Evolutionary conservation across 495 filamentous ascomycete species (phyloP), one percentile per base, ranked within the genome.

Genomic region (Penicillium canariense): DNA sequence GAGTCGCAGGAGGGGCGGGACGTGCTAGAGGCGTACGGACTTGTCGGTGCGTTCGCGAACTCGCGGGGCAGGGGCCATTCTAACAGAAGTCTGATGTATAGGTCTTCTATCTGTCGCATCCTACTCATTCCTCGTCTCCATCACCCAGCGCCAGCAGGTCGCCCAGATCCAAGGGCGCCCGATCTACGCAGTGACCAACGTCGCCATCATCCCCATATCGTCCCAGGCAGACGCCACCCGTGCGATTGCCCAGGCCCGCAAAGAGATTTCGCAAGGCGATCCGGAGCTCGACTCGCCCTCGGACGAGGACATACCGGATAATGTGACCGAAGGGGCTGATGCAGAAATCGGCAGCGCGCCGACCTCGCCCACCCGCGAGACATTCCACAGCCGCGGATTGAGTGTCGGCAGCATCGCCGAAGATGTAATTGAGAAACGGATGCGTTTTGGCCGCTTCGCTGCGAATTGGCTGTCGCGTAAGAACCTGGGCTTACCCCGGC

Each of bases 381-480:
- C 45, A 11, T 28, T 35, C 20, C 67, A 70, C 44, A 26, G 54
- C 18, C 62, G 62, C 40, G 57, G 55, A 22, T 48, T 26, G 38
- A 77, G 74, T 35, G 75, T 74, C 23, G 84, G 81, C 50, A 81
- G 77, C 40, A 83, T 94, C 51, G 89, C 86, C 0, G 81, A 95
- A 73, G 90, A 96, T 70, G 91, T 96, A 1, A 88, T 96, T 48
- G 79, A 77, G 5, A 84, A 81, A 54, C 86, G 81, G 51, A 87
- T 91, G 0, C 82, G 80, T 34, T 96, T 96, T 69, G 92, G 93
- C 2, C 76, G 87, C 20, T 96, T 96, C 67, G 89, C 93, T 0
- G 82, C 89, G 55, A 85, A 83, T 58, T 97, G 94, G 93, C 90
- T 97, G 58, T 92, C 87, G 11, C 84, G 80, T 58, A 87, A 84